A percentile compares a stretch with the other conserved stretches of the same genome.
Conservation (phyloP, 768 basidiomycete species). For the Amanita polypyramis region DNA sequence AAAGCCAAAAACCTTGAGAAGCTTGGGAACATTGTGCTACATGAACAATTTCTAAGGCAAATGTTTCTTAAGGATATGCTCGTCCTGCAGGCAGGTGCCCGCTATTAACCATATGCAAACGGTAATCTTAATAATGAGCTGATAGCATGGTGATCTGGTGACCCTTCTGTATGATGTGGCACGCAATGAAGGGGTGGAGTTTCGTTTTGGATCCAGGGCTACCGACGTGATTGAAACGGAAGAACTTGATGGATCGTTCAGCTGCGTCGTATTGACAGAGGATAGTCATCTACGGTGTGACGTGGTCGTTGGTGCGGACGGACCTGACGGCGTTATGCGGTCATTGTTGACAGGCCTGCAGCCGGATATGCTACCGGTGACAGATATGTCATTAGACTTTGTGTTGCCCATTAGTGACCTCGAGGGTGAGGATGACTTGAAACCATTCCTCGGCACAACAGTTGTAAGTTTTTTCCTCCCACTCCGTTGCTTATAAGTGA, state of each 20-base stretch:
- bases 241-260: slow-evolving; percentile 22
- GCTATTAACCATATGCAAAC: slow-evolving; percentile 4
- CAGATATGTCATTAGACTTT: slow-evolving; percentile 12
- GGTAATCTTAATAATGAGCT: neutral
- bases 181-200: slow-evolving; percentile 32
- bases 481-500: neutral
- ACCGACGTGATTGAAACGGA: slow-evolving; percentile 25
- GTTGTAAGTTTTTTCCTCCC: slow-evolving; percentile 18
- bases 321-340: slow-evolving; percentile 32
- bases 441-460: slow-evolving; percentile 15
- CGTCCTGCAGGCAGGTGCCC: slow-evolving; percentile 22
- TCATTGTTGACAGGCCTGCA: slow-evolving; percentile 18
- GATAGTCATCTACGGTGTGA: slow-evolving; percentile 29
- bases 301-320: slow-evolving; percentile 53
- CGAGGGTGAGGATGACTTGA: slow-evolving; percentile 22
- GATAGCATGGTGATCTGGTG: slow-evolving; percentile 43
- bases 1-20: slow-evolving; percentile 33
- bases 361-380: slow-evolving; percentile 18
- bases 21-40: slow-evolving; percentile 35
- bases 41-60: slow-evolving; percentile 32
- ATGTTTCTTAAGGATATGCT: slow-evolving; percentile 19
- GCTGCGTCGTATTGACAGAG: neutral
- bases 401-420: slow-evolving; percentile 22
- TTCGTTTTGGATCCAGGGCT: slow-evolving; percentile 31
- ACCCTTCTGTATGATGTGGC: slow-evolving; percentile 36